Evolutionary conservation across 2,329 filamentous ascomycete species (phyloP), one percentile per base, ranked within the genome.

Genomic region (Xylaria sp.): DNA sequence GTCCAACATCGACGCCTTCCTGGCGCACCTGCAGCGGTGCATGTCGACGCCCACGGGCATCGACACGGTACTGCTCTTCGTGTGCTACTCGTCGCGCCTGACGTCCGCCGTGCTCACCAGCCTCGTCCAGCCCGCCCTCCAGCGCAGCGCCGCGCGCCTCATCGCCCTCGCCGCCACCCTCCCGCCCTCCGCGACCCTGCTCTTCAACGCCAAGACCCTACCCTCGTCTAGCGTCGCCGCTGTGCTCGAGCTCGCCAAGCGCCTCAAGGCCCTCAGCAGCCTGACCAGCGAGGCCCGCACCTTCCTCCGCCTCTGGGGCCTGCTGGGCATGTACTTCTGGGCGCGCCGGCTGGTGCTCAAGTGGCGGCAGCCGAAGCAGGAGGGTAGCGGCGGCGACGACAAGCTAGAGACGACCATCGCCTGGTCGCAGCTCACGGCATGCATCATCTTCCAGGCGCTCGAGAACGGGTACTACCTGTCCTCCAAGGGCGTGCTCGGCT

Each of bases 401-500:
- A 70, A 83, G 80, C 72, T 84, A 66, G 84, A 83, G 69, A 77
- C 77, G 8, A 72, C 78, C 39, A 81, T 97, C 54, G 87, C 88
- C 24, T 90, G 89, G 79, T 82, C 86, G 6, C 92, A 96, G 79
- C 87, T 97, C 21, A 71, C 85, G 11, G 85, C 88, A 11, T 92
- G 92, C 78, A 80, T 91, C 9, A 78, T 83, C 9, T 97, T 92
- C 82, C 94, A 98, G 81, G 81, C 88, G 1, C 85, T 95, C 48
- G 96, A 99, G 83, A 98, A 97, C 81, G 85, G 87, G 47, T 92
- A 92, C 17, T 97, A 92, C 82, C 85, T 98, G 45, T 85, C 89
- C 2, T 84, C 85, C 68, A 94, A 94, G 79, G 90, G 91, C 21
- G 87, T 97, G 3, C 77, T 97, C 59, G 84, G 81, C 17, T 85